Conservation (phyloP, 768 basidiomycete genomes). For the Tulasnella sp. region DNA sequence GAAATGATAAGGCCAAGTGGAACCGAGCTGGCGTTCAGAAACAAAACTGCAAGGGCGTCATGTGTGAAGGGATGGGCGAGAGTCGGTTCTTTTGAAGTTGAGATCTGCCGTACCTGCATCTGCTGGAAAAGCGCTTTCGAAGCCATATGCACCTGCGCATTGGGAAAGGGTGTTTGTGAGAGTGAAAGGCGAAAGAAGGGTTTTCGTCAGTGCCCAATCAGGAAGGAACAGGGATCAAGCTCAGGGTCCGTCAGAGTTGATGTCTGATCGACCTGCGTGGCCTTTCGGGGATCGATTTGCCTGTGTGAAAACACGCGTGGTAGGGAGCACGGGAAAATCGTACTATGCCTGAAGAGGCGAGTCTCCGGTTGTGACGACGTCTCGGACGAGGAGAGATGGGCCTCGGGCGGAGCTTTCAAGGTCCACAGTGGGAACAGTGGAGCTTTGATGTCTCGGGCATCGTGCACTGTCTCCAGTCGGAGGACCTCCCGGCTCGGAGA, state of each 20-base stretch:
- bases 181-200: neutral
- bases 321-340: neutral
- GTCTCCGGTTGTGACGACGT: neutral
- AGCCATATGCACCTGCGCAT: slow-evolving; percentile 7
- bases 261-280: slow-evolving; percentile 9
- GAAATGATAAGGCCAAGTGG: neutral
- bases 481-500: neutral
- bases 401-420: slow-evolving; percentile 16
- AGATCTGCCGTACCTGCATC: slow-evolving; percentile 27
- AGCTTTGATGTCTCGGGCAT: neutral
- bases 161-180: neutral
- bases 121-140: slow-evolving; percentile 28
- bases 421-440: slow-evolving; percentile 11
- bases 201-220: neutral
- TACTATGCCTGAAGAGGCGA: neutral
- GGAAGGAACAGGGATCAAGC: neutral
- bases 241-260: neutral
- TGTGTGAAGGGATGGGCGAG: neutral
- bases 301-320: neutral
- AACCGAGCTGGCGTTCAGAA: neutral
- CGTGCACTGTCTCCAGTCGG: neutral
- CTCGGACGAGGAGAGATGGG: neutral
- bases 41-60: neutral
- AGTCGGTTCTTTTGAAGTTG: neutral
- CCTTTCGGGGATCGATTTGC: neutral